Base-by-base conservation (phyloP, 1,139 yeast species). In the Saccharomyces hybrid region DNA sequence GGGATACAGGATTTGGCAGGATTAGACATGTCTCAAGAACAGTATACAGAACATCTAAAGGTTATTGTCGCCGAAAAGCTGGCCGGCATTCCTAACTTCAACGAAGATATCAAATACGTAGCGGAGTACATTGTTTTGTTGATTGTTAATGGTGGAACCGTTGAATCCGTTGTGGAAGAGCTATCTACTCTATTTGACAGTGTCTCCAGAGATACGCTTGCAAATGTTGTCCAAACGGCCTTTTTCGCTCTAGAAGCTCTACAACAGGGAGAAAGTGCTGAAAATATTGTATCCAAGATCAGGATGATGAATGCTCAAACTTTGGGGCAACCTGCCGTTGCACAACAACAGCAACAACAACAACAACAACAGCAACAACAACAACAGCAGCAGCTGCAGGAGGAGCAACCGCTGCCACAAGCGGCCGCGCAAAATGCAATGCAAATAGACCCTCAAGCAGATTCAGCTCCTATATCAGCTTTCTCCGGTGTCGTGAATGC, bases 61-160 rank as follows among this genome's bases (percentile, higher is more conserved):
- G 61, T 65, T 25, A 70, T 68, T 46, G 70, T 73, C 11, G 70
- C 71, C 23, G 69, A 64, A 53, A 71, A 70, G 59, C 60, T 72
- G 41, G 60, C 62, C 31, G 68, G 69, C 42, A 54, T 73, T 3
- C 70, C 69, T 9, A 74, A 74, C 53, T 70, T 77, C 57, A 69
- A 68, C 7, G 95, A 86, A 57, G 95, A 88, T 67, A 83, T 88
- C 32, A 81, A 76, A 49, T 89, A 86, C 66, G 86, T 87, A 46
- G 88, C 96, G 14, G 96, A 89, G 67, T 89, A 82, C 67, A 82
- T 89, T 57, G 79, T 84, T 26, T 79, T 87, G 55, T 76, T 88
- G 73, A 83, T 88, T 56, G 83, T 86, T 28, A 87, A 87, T 63
- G 82, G 84, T 61, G 84, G 86, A 65, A 73, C 83, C 5, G 79